These are phyloP conservation scores for Albugo candida DNA, from an alignment of 352 stramenopile species.

Conservation along the genomic window DNA sequence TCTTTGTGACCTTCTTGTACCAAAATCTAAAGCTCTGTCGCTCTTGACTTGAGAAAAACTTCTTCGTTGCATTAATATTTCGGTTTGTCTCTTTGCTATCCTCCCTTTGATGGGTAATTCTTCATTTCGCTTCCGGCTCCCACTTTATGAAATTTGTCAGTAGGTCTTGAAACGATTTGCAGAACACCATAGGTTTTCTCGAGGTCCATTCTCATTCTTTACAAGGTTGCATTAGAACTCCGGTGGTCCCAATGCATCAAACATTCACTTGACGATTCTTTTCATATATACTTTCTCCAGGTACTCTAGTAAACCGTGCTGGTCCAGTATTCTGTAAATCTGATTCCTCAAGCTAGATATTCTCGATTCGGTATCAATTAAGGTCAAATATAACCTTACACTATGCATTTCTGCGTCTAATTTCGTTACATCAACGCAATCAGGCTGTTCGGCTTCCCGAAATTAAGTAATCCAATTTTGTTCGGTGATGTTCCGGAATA, in stretches of 20 bases:
- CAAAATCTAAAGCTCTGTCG: too few species aligned
- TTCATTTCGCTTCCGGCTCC: too few species aligned
- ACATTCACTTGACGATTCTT: not conserved
- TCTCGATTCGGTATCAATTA: not conserved
- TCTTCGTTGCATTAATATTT: too few species aligned
- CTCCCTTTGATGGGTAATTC: too few species aligned
- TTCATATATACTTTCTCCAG: not conserved
- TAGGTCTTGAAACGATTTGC: too few species aligned
- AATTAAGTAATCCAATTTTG: not conserved
- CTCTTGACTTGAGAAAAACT: too few species aligned
- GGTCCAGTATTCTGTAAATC: not conserved
- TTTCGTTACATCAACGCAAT: not conserved
- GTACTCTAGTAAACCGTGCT: not conserved
- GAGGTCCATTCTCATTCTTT: too few species aligned
- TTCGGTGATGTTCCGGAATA: not conserved
- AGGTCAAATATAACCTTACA: not conserved
- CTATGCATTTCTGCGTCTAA: not conserved
- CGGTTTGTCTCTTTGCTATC: too few species aligned
- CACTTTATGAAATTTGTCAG: too few species aligned
- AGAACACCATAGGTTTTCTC: too few species aligned
- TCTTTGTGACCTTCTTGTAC: too few species aligned
- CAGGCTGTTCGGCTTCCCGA: not conserved
- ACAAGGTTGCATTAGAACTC: too few species aligned
- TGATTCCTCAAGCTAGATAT: not conserved
- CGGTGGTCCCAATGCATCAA: not conserved